phyloP scores from a whole-genome alignment of 129 eudicot species.

The Helianthus annuus region DNA sequence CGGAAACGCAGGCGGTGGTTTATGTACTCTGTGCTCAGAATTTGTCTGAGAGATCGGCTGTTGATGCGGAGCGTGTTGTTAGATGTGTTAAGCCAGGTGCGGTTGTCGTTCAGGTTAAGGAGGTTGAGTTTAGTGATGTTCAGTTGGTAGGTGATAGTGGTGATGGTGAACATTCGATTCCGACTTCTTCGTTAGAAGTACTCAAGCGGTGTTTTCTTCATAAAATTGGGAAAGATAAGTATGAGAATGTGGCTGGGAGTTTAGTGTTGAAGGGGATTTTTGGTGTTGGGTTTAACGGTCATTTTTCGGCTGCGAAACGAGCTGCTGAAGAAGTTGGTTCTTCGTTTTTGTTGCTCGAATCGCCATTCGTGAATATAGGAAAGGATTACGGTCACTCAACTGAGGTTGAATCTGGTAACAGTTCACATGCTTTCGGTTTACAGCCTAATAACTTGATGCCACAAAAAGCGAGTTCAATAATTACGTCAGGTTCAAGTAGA shows the following conservation, averaged over 20 bases:
- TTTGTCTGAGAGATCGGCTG: constrained; percentile 75
- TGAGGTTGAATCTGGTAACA: constrained; percentile 35
- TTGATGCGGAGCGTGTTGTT: constrained; percentile 65
- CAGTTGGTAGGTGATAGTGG: constrained; percentile 20
- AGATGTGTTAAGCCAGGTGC: constrained; percentile 76
- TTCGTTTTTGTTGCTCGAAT: constrained; percentile 62
- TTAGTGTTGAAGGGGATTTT: constrained; percentile 85
- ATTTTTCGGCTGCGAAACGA: constrained; percentile 60
- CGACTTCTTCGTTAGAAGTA: constrained; percentile 65
- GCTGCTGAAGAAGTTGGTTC: constrained; percentile 87
- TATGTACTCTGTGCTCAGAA: constrained; percentile 78
- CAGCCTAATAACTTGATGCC: constrained; percentile 53
- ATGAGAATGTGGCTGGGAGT: constrained; percentile 81
- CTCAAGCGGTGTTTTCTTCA: constrained; percentile 72
- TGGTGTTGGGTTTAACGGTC: constrained; percentile 73
- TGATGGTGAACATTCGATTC: constrained; percentile 36
- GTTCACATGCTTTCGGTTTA: constrained; percentile 38
- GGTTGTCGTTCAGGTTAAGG: constrained; percentile 69
- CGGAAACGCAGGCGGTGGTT: constrained; percentile 58
- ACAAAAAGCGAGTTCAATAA: constrained; percentile 35
- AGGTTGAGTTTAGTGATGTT: constrained; percentile 22
- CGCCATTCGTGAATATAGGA: constrained; percentile 50
- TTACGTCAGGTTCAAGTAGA: constrained; percentile 37
- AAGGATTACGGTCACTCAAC: constrained; percentile 12
- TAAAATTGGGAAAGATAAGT: constrained; percentile 55